These are phyloP conservation scores for Rosa hybrid DNA, from an alignment of 331 rosid species.

Conservation along the genomic window DNA sequence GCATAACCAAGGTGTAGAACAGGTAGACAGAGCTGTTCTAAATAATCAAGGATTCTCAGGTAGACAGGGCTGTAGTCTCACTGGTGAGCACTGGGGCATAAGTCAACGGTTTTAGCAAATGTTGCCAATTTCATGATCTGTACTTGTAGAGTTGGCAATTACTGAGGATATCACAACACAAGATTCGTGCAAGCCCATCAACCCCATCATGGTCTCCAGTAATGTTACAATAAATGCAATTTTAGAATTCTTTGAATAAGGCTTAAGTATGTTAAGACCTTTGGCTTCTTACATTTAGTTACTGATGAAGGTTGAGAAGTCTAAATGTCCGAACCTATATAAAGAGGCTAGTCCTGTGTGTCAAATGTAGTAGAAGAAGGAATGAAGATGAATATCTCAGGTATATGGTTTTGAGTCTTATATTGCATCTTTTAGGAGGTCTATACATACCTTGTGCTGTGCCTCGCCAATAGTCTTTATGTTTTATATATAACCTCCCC, in stretches of 20 bases:
- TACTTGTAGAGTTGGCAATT: not conserved
- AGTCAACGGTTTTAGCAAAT: not conserved
- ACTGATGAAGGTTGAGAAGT: not conserved
- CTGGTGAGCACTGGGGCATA: not conserved
- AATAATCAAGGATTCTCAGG: not conserved
- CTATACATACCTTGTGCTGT: not conserved
- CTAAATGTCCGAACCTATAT: not conserved
- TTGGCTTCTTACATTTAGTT: not conserved
- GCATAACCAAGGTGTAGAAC: not conserved
- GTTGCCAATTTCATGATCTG: not conserved
- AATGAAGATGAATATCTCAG: not conserved
- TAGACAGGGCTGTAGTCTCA: not conserved
- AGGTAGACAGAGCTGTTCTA: not conserved
- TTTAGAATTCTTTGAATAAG: not conserved
- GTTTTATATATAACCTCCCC: no score
- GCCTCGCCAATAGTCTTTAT: no score
- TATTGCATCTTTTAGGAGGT: not conserved
- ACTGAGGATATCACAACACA: not conserved
- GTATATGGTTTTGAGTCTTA: not conserved
- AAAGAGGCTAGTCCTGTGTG: not conserved
- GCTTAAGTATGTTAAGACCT: not conserved
- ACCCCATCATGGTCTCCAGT: not conserved
- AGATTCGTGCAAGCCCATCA: not conserved
- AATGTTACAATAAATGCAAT: not conserved
- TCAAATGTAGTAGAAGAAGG: not conserved